Percentiles rank a stretch among this genome's conserved stretches.
Conservation (phyloP, 192 early-diverging fungal species). For the Entomortierella lignicola region DNA sequence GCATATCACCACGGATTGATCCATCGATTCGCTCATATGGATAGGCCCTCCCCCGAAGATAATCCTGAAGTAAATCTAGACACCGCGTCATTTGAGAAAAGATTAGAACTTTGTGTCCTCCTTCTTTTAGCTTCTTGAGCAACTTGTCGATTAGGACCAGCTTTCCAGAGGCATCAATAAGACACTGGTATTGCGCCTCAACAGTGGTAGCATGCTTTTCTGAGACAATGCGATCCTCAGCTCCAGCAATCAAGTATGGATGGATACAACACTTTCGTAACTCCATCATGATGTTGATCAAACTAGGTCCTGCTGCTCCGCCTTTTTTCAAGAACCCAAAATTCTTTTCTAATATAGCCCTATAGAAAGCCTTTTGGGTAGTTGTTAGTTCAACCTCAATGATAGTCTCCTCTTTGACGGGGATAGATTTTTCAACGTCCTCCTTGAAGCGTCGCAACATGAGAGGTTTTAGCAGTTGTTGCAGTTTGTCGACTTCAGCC, state of each 20-base stretch:
- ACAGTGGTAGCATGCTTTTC: constrained; percentile 68
- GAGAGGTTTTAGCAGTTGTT: constrained; percentile 81
- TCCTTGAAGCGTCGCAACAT: constrained; percentile 91
- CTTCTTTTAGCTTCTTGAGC: constrained; percentile 74
- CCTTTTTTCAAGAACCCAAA: constrained; percentile 86
- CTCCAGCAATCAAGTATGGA: constrained; percentile 81
- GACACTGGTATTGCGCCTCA: constrained; percentile 73
- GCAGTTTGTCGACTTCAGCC: constrained; percentile 82
- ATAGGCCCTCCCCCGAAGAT: constrained; percentile 78
- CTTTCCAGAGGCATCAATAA: constrained; percentile 86
- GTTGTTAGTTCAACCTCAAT: constrained; percentile 89
- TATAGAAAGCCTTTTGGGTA: constrained; percentile 87
- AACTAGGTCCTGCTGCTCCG: constrained; percentile 72
- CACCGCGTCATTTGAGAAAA: constrained; percentile 91
- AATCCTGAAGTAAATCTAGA: constrained; percentile 86
- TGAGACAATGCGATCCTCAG: constrained; percentile 80
- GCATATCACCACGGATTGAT: constrained; percentile 77
- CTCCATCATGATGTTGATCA: constrained; percentile 91
- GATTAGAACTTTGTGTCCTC: constrained; percentile 88
- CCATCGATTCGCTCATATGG: constrained; percentile 87
- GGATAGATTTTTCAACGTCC: constrained; percentile 89
- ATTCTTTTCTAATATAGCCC: constrained; percentile 86
- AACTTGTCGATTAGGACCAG: constrained; percentile 87
- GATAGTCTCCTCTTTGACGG: constrained; percentile 91
- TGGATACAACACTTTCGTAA: constrained; percentile 92